These are phyloP conservation scores for Circinella umbellata DNA, from an alignment of 371 early-diverging fungal genomes.

Conservation along the genomic window DNA sequence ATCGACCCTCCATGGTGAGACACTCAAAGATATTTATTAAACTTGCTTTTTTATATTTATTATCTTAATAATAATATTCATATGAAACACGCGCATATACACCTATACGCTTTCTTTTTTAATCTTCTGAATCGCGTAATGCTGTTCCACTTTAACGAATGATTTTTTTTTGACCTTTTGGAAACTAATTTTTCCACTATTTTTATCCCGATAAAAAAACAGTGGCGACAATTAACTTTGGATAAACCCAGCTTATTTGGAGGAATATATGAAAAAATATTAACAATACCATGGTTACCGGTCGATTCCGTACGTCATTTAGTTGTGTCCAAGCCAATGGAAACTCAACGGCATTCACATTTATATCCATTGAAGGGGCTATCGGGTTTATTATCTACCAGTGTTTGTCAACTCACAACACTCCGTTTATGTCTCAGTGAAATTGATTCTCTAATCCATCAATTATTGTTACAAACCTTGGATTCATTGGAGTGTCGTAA, in stretches of 20 bases:
- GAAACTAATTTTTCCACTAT: background rate
- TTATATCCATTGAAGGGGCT: background rate
- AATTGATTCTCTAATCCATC: background rate
- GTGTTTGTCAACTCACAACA: background rate
- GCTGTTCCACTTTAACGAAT: no score
- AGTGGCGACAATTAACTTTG: slow-evolving; percentile 16
- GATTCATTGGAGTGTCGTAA: background rate
- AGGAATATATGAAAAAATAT: background rate
- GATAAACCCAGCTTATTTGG: slow-evolving; percentile 14
- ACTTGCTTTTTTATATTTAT: background rate
- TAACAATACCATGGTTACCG: background rate
- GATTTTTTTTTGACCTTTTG: no score
- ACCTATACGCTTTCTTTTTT: background rate
- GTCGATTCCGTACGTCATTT: slow-evolving; percentile 3
- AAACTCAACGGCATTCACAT: slow-evolving; percentile 5
- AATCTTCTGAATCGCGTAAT: background rate
- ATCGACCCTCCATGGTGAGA: slow-evolving; percentile 19
- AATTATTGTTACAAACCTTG: background rate
- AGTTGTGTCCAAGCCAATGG: background rate
- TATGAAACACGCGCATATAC: no score
- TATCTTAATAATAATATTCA: background rate
- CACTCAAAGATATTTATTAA: background rate
- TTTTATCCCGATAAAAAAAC: background rate
- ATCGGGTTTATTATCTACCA: background rate
- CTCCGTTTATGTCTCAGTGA: slow-evolving; percentile 5